Evolutionary conservation across 179 eudicot genomes (phyloP).

Genomic region (Carnegiea gigantea): DNA sequence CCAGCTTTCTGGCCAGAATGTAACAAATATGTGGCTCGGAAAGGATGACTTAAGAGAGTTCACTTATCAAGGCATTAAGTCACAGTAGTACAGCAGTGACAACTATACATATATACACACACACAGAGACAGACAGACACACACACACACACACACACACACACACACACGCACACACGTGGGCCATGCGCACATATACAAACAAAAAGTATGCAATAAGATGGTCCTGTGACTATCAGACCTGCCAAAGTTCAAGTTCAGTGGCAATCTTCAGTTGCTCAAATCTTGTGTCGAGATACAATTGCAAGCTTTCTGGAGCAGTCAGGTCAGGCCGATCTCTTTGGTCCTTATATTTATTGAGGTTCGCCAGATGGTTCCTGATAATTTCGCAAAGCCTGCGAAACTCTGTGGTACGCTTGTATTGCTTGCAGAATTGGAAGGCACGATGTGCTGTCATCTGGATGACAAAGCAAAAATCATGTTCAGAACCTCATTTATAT

Average conservation of each 20-base stretch:
- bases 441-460: constrained; percentile 97
- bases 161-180: no score
- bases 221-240: constrained; percentile 12
- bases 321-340: constrained; percentile 88
- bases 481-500: not conserved
- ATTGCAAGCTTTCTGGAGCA: constrained; percentile 85
- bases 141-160: no score
- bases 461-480: constrained; percentile 17
- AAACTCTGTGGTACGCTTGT: constrained; percentile 88
- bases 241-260: constrained; percentile 98
- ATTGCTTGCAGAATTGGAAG: constrained; percentile 93
- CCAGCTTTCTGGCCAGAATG: not conserved
- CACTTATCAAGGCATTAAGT: not conserved
- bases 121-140: no score
- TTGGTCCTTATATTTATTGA: constrained; percentile 81
- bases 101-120: not conserved
- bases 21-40: not conserved
- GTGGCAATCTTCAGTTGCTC: constrained; percentile 94
- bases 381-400: constrained; percentile 55
- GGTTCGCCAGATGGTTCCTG: constrained; percentile 60
- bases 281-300: constrained; percentile 87
- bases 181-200: no score
- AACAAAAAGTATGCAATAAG: no score
- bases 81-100: not conserved
- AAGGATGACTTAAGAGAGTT: not conserved